These are phyloP conservation scores for Urochloa ruziziensis DNA, from an alignment of 176 grass and related monocot species.

Conservation along the genomic window DNA sequence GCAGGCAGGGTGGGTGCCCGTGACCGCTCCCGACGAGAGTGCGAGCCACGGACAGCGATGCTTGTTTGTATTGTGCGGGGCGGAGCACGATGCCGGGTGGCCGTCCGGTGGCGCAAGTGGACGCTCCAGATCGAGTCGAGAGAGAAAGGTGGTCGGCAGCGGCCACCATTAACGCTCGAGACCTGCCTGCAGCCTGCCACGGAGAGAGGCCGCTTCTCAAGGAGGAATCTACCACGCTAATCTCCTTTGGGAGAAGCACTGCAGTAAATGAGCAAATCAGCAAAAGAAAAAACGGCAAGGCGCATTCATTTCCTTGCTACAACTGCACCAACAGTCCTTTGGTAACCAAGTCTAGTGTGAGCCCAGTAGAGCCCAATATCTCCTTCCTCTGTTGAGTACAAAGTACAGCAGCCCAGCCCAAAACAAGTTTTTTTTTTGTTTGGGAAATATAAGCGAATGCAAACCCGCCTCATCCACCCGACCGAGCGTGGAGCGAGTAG, in stretches of 20 bases:
- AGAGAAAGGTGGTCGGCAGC: too few species aligned
- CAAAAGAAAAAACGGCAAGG: neutral
- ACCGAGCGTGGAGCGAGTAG: too few species aligned
- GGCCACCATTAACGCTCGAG: neutral
- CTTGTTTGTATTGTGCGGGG: neutral
- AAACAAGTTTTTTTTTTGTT: too few species aligned
- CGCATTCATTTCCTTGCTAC: neutral
- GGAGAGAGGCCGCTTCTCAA: neutral
- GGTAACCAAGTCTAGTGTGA: too few species aligned
- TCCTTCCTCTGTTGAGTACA: too few species aligned
- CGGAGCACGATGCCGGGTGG: too few species aligned
- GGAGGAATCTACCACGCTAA: neutral
- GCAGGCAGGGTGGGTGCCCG: neutral
- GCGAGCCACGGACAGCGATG: neutral
- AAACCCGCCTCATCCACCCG: too few species aligned
- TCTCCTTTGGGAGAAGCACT: neutral
- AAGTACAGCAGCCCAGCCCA: too few species aligned
- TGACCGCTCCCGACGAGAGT: neutral
- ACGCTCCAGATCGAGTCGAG: neutral
- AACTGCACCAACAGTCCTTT: too few species aligned
- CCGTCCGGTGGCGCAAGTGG: neutral
- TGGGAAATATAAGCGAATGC: too few species aligned
- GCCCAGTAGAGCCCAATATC: too few species aligned
- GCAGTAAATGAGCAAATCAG: neutral
- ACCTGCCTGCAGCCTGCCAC: neutral